These are phyloP conservation scores for Alternaria incomplexa DNA, from an alignment of 2,329 filamentous ascomycete genomes.

Conservation along the genomic window DNA sequence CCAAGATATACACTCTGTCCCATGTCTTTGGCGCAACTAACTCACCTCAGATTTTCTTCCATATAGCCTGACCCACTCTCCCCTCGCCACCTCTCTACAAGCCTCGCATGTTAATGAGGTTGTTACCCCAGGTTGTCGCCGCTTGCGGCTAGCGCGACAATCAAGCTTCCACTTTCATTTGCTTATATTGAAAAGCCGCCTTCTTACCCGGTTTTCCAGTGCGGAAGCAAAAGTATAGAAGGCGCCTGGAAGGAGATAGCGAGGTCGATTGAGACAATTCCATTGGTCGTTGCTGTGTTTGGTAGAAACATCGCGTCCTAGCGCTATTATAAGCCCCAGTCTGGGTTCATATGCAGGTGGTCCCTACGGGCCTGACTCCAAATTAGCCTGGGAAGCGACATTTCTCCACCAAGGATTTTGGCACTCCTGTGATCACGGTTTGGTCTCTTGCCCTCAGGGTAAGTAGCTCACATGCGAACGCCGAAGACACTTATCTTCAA, in stretches of 20 bases:
- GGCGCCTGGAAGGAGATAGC: constrained; percentile 8
- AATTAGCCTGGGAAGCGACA: constrained; percentile 24
- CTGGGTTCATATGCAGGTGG: constrained; percentile 30
- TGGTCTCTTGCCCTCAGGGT: background rate
- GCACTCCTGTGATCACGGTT: background rate
- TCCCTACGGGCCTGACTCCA: constrained; percentile 37
- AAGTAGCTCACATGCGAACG: background rate
- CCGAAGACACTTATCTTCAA: background rate
- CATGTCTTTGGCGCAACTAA: background rate
- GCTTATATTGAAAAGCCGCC: constrained; percentile 8
- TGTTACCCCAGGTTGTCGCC: background rate
- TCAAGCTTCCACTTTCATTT: constrained; percentile 10
- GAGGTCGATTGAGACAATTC: background rate
- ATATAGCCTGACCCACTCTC: constrained; percentile 2
- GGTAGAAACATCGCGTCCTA: background rate
- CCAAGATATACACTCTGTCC: constrained; percentile 1
- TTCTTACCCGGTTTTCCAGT: constrained; percentile 11
- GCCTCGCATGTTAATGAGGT: constrained; percentile 7
- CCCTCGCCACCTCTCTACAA: background rate
- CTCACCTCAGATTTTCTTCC: background rate
- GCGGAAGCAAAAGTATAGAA: constrained; percentile 1
- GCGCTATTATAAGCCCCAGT: constrained; percentile 22
- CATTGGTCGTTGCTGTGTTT: constrained; percentile 12
- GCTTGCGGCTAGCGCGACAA: constrained; percentile 1
- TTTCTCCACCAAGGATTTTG: constrained; percentile 9